Conservation (phyloP, 352 stramenopile species). For the Pilasporangium apinafurcum region DNA sequence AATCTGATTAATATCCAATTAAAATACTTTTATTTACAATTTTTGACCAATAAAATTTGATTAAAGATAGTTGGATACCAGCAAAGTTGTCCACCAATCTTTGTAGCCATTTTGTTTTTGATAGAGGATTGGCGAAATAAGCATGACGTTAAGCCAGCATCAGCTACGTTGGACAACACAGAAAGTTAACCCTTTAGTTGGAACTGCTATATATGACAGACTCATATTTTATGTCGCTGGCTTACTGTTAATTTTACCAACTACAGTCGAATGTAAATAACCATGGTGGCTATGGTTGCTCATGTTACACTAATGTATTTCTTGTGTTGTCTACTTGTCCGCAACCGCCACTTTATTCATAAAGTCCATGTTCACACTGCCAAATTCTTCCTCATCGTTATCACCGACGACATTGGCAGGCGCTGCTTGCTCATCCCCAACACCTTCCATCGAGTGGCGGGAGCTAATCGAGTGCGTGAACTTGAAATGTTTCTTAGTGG, state of each 20-base stretch:
- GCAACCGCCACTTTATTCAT: conserved; percentile 36
- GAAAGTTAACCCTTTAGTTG: background rate
- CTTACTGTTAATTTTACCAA: background rate
- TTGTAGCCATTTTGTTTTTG: no score
- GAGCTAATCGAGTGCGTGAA: conserved; percentile 26
- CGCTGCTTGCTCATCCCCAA: conserved; percentile 21
- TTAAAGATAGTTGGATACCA: no score
- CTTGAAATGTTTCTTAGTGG: conserved; percentile 18
- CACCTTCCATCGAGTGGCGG: conserved; percentile 14
- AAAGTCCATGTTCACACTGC: conserved; percentile 80
- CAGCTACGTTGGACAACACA: no score
- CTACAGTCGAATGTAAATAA: background rate
- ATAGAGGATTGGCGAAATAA: no score
- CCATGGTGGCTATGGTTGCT: no score
- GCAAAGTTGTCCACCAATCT: no score
- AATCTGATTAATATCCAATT: no score
- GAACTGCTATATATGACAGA: background rate
- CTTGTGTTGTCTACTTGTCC: conserved; percentile 8
- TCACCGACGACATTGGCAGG: conserved; percentile 21
- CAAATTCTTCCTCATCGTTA: conserved; percentile 42
- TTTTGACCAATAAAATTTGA: no score
- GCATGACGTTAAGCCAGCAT: no score
- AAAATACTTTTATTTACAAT: no score
- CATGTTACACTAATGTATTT: no score
- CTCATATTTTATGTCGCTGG: conserved; percentile 10